Evolutionary conservation across 345 rosid genomes (phyloP).

Genomic region (Euphorbia peplus): DNA sequence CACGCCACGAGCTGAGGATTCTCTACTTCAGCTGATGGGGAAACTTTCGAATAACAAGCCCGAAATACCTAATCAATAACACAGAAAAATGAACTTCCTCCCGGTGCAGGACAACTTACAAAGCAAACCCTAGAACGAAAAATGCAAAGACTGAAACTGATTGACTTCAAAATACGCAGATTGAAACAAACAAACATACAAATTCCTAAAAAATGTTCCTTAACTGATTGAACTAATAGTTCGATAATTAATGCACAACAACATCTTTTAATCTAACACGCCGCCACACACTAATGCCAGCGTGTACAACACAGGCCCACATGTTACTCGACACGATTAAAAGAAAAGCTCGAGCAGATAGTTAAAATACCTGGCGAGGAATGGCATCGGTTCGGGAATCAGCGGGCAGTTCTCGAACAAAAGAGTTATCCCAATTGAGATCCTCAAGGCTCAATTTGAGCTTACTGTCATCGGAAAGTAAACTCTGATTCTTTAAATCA

Average conservation of each 20-base stretch:
- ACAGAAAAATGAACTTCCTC: background rate
- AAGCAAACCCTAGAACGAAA: conserved; percentile 7
- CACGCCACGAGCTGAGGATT: conserved; percentile 90
- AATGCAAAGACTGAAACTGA: background rate
- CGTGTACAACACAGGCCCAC: no score
- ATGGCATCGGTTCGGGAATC: conserved; percentile 60
- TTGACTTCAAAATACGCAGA: background rate
- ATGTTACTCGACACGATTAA: no score
- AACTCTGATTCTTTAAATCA: conserved; percentile 64
- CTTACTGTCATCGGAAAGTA: conserved; percentile 30
- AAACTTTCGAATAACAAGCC: conserved; percentile 84
- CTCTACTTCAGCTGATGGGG: conserved; percentile 81
- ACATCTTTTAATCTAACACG: no score
- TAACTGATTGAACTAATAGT: no score
- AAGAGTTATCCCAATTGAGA: conserved; percentile 88
- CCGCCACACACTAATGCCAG: no score
- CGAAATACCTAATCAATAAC: conserved; percentile 55
- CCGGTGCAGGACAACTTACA: background rate
- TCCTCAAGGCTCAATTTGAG: conserved; percentile 54
- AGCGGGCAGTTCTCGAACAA: conserved; percentile 79
- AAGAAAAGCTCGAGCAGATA: no score
- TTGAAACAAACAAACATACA: background rate
- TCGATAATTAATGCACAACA: no score
- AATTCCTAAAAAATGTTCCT: no score
- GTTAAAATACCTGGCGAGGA: conserved; percentile 83